A percentile compares a stretch with the other conserved stretches of the same genome.
Evolutionary conservation across 2,329 filamentous ascomycete species (phyloP).

Genomic region (Cercospora sojina): DNA sequence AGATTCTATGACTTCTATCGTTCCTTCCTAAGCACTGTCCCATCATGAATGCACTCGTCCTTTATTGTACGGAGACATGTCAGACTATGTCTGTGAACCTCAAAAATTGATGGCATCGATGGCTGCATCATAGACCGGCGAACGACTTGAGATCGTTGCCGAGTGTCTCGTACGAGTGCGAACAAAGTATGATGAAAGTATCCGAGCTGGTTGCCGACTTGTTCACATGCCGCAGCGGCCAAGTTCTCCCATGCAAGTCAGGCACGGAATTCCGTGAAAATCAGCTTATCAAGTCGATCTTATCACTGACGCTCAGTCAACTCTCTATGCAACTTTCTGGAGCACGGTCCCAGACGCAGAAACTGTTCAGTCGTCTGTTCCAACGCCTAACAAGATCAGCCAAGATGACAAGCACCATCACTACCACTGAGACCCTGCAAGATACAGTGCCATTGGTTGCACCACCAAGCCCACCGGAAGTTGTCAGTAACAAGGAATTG

Average conservation of each 20-base stretch:
- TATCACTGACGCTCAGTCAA: background rate
- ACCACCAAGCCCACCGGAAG: background rate
- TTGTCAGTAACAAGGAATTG: background rate
- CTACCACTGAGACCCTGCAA: background rate
- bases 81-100: background rate
- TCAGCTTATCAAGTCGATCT: background rate
- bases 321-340: background rate
- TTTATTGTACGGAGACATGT: background rate
- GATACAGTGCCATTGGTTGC: background rate
- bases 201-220: background rate
- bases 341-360: background rate
- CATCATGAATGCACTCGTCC: background rate
- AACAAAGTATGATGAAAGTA: background rate
- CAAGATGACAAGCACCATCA: slow-evolving; percentile 4
- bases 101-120: background rate
- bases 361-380: background rate
- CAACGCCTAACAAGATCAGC: background rate
- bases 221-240: background rate
- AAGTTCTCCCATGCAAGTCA: background rate
- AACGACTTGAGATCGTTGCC: background rate
- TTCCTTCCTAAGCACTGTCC: background rate
- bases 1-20: background rate
- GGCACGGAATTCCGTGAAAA: background rate
- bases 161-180: background rate
- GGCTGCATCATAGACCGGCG: background rate